Conservation (phyloP, 1,139 yeast genomes). For the Suhomyces atakaporum region DNA sequence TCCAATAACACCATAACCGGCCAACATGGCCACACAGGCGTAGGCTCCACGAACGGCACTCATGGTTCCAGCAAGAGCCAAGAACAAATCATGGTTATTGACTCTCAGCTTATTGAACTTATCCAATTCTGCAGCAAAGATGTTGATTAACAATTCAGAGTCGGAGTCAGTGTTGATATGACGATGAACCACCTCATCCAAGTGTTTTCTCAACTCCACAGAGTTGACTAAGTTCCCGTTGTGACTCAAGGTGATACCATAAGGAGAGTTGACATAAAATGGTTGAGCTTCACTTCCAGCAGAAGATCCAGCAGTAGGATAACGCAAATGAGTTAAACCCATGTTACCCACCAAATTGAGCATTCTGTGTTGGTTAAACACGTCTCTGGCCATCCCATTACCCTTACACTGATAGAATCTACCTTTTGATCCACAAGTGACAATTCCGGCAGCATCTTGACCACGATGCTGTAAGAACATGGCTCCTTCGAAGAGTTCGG, state of each 20-base stretch:
- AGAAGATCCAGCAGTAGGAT: conserved; percentile 98
- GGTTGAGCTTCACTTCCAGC: conserved; percentile 99
- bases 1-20: conserved; percentile 94
- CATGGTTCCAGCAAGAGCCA: conserved; percentile 82
- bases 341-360: conserved; percentile 82
- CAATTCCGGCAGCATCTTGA: conserved; percentile 99
- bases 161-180: conserved; percentile 97
- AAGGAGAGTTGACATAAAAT: conserved; percentile 95
- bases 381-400: conserved; percentile 98
- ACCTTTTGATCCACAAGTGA: conserved; percentile 93
- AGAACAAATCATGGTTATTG: conserved; percentile 84
- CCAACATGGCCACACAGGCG: conserved; percentile 92
- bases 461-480: conserved; percentile 96
- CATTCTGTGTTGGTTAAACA: conserved; percentile 83
- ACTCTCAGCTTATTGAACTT: conserved; percentile 92
- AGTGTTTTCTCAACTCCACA: conserved; percentile 67
- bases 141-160: conserved; percentile 83
- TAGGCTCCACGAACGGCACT: conserved; percentile 87
- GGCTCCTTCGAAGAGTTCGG: conserved; percentile 91
- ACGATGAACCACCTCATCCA: conserved; percentile 94
- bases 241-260: conserved; percentile 87
- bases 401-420: conserved; percentile 97
- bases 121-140: conserved; percentile 90
- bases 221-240: conserved; percentile 95
- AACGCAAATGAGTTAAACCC: conserved; percentile 94